Base-by-base conservation (phyloP, 2,329 filamentous ascomycete species). In the Elsinoe arachidis region DNA sequence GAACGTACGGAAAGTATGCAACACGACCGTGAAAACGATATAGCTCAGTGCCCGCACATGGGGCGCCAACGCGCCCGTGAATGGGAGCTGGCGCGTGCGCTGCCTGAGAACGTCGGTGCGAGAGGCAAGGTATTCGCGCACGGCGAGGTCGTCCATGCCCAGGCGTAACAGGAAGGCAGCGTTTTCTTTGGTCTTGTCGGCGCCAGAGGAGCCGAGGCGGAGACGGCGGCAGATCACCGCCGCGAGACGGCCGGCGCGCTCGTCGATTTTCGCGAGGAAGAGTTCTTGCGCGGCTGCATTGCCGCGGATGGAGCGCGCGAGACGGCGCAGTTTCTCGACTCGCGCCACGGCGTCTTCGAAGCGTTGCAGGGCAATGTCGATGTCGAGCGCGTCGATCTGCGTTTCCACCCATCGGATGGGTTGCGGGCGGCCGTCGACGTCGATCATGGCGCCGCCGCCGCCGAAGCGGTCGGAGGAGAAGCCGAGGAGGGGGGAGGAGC, bases 31-130 rank as follows among this genome's bases (percentile, higher is more conserved):
- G 73, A 99, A 99, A 72, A 96, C 96, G 58, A 96, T 90, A 72
- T 90, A 96, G 1, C 92, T 93, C 47, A 97, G 79, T 69, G 96
- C 89, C 79, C 91, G 96, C 64, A 97, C 93, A 72, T 97, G 97
- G 11, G 90, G 80, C 60, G 89, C 88, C 7, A 99, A 80, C 66
- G 96, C 88, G 54, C 93, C 93, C 68, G 96, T 90, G 72, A 99
- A 99, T 59, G 95, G 87, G 69, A 92, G 93, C 79, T 95, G 90
- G 59, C 93, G 85, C 23, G 89, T 86, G 63, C 91, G 82, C 67
- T 90, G 88, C 62, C 86, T 86, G 60, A 99, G 88, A 5, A 87
- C 83, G 43, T 83, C 83, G 53, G 85, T 85, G 55, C 93, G 82
- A 17, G 90, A 87, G 56, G 86, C 81, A 4, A 99, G 80, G 67